Percentiles rank a stretch among this genome's conserved stretches.
Conservation (phyloP, 164 flowering plant species). For the Macadamia integrifolia region DNA sequence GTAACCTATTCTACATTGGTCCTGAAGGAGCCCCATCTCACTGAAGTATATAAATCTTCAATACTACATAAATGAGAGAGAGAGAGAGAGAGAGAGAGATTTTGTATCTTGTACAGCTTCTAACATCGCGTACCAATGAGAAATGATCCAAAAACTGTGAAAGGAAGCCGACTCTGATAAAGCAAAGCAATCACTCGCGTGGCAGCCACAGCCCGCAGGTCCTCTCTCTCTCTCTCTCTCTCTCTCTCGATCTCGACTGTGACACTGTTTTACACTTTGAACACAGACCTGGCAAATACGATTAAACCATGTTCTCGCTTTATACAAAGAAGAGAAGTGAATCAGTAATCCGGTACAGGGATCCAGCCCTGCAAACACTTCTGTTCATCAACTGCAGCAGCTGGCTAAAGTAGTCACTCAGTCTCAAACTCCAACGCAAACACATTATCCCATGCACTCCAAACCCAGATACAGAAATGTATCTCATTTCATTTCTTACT, state of each 20-base stretch:
- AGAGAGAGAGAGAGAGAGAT: background rate
- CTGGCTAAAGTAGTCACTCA: background rate
- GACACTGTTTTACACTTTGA: background rate
- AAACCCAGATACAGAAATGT: background rate
- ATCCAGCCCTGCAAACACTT: too few relatives aligned
- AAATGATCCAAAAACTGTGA: background rate
- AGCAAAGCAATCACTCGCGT: background rate
- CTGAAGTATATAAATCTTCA: too few relatives aligned
- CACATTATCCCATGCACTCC: background rate
- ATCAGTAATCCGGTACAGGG: too few relatives aligned
- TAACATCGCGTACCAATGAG: too few relatives aligned
- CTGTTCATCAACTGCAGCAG: background rate
- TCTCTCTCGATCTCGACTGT: background rate
- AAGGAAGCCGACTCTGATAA: background rate
- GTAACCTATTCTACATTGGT: too few relatives aligned
- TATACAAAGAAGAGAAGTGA: background rate
- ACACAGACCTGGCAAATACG: background rate
- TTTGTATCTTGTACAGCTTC: too few relatives aligned
- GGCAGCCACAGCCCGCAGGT: background rate
- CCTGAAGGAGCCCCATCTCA: too few relatives aligned
- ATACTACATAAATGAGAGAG: background rate
- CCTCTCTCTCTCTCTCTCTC: background rate
- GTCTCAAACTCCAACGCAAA: slow-evolving; percentile 16
- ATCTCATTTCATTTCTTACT: background rate
- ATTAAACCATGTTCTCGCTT: background rate